Base-by-base conservation (phyloP, 257 asterid genomes). In the Paulownia fortunei region DNA sequence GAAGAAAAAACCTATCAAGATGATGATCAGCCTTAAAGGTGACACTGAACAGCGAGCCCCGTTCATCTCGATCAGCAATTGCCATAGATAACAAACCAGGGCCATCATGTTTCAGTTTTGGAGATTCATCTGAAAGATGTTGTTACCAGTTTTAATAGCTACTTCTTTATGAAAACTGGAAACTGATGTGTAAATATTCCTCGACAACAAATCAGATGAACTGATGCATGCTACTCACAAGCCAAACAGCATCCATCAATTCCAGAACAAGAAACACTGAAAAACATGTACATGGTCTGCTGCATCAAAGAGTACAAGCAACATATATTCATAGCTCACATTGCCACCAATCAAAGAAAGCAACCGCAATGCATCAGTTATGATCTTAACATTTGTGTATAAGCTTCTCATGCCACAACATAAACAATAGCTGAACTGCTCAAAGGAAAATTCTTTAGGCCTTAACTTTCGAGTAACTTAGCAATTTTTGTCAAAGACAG, bases 51-150 rank as follows among this genome's bases (percentile, higher is more conserved):
- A 86, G 86, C 46, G 99, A 96, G 76, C 99, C 99, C 1, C 96
- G 97, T 51, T 88, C 90, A 68, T 93, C 93, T 12, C 96, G 92
- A 72, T 96, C 99, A 74, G 94, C 94, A 81, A 96, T 86, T 8
- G 94, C 91, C 98, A 96, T 96, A 24, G 99, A 89, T 65, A 96
- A 86, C 79, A 96, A 89, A 79, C 98, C 99, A 65, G 94, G 92
- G 39, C 83, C 76, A 61, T 96, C 98, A 85, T 96, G 99, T 76
- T 88, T 93, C 83, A 92, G 86, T 80, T 90, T 96, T 0, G 98
- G 87, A 65, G 87, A 81, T 82, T 96, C 99, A 61, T 88, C 99
- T 96, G 94, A 64, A 86, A 87, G 27, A 75, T n/a, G n/a, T 21
- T 74, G 42, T 5, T 15, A 73, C 58, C 69, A 69, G 23, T 36